These are phyloP conservation scores for Amanita polypyramis DNA, from an alignment of 768 basidiomycete genomes.

Conservation along the genomic window DNA sequence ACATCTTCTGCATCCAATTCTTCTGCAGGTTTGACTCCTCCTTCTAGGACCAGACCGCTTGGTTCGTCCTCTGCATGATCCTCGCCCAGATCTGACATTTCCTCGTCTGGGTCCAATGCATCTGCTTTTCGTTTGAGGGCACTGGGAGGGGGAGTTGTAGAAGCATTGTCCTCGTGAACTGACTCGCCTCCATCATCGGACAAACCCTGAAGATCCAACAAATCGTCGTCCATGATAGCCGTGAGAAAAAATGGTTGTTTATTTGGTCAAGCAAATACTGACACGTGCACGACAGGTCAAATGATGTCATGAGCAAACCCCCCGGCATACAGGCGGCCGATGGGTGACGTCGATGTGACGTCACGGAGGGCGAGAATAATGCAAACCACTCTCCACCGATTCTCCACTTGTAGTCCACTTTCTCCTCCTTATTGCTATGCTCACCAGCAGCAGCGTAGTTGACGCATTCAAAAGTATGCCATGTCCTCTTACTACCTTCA, in stretches of 20 bases:
- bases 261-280: background rate
- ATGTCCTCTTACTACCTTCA: conserved; percentile 10
- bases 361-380: background rate
- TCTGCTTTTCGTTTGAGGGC: conserved; percentile 58
- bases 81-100: conserved; percentile 47
- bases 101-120: conserved; percentile 32
- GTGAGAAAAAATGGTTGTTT: background rate
- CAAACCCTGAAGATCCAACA: conserved; percentile 83
- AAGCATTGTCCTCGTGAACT: conserved; percentile 17
- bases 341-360: conserved; percentile 8
- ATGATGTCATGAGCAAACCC: background rate
- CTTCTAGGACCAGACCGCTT: conserved; percentile 63
- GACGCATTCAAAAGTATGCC: conserved; percentile 78
- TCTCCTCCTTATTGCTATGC: conserved; percentile 25
- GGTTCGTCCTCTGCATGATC: conserved; percentile 36
- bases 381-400: conserved; percentile 6
- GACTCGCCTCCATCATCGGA: conserved; percentile 59
- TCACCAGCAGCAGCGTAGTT: conserved; percentile 52
- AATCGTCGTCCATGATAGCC: conserved; percentile 73
- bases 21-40: conserved; percentile 88
- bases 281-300: background rate
- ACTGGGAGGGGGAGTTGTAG: conserved; percentile 16
- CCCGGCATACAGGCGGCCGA: background rate
- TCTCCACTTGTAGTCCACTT: conserved; percentile 1
- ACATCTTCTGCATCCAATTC: conserved; percentile 93